Percentiles rank a stretch among this genome's conserved stretches.
Conservation (phyloP, 805 yeast species). For the Candida gorgasii region DNA sequence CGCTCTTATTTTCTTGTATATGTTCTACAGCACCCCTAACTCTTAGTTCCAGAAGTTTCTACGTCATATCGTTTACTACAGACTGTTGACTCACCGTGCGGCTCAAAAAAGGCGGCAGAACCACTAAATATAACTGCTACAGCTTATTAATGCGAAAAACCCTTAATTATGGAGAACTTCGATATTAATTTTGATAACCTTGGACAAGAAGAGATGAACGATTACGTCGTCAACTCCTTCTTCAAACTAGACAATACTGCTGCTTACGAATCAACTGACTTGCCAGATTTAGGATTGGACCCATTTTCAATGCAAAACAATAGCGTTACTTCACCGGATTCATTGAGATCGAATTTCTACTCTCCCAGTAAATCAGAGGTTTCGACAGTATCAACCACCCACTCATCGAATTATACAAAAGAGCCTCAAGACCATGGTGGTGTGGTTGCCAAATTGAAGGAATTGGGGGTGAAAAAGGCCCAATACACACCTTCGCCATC, state of each 20-base stretch:
- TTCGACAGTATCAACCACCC: background rate
- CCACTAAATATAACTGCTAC: background rate
- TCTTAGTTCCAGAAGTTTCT: no score
- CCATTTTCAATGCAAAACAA: background rate
- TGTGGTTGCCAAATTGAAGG: no score
- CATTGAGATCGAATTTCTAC: background rate
- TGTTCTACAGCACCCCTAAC: no score
- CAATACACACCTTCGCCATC: no score
- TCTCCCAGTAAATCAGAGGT: background rate
- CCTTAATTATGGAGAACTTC: background rate
- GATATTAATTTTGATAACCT: background rate
- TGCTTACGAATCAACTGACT: background rate
- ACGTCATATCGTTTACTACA: no score
- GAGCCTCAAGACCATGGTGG: no score
- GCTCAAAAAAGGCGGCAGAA: background rate
- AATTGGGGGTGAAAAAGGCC: no score
- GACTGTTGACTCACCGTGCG: background rate
- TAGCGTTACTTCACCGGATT: background rate
- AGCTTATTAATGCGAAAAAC: background rate
- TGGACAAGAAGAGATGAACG: background rate
- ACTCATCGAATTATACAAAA: background rate
- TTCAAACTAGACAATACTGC: background rate
- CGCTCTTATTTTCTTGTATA: no score
- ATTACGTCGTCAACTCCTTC: background rate
- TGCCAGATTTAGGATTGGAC: background rate